Conservation (phyloP, 176 grass and related monocot species). For the Rhynchospora breviuscula region DNA sequence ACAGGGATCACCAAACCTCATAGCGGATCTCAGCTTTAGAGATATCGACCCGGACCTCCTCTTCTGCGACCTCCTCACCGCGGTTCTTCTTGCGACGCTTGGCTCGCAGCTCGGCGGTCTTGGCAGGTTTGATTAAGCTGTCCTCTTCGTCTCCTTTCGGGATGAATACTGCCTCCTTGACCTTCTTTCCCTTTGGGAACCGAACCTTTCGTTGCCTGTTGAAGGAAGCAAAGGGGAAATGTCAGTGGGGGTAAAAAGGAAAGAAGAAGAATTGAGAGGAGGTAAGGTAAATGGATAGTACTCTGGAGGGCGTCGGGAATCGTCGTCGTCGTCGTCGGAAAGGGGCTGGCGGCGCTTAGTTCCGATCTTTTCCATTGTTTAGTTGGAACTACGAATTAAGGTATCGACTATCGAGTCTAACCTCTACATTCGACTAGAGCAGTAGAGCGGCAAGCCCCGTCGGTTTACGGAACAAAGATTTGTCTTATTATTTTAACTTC, state of each 20-base stretch:
- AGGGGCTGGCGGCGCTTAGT: slow-evolving; percentile 34
- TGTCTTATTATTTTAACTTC: too few species aligned
- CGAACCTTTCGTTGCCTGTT: slow-evolving; percentile 64
- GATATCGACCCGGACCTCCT: slow-evolving; percentile 43
- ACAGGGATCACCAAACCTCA: slow-evolving; percentile 37
- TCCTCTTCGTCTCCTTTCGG: slow-evolving; percentile 32
- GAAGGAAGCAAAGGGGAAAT: not conserved
- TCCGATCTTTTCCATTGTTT: slow-evolving; percentile 31
- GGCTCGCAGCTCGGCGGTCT: slow-evolving; percentile 51
- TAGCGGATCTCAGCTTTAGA: slow-evolving; percentile 65
- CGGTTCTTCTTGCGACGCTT: slow-evolving; percentile 51
- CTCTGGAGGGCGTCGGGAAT: slow-evolving; percentile 11
- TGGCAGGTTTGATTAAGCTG: slow-evolving; percentile 49
- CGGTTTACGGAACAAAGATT: too few species aligned
- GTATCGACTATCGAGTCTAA: not conserved
- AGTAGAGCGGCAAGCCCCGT: too few species aligned
- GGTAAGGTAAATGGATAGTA: slow-evolving; percentile 4
- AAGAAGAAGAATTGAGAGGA: not conserved
- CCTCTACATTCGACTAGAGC: too few species aligned
- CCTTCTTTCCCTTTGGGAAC: slow-evolving; percentile 91
- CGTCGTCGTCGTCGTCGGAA: slow-evolving; percentile 24
- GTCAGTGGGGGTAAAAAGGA: not conserved
- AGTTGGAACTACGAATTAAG: not conserved
- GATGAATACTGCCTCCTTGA: slow-evolving; percentile 31
- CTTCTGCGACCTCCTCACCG: slow-evolving; percentile 29